These are phyloP conservation scores for Irpex rosettiformis DNA, from an alignment of 1,284 basidiomycete species.

Conservation along the genomic window DNA sequence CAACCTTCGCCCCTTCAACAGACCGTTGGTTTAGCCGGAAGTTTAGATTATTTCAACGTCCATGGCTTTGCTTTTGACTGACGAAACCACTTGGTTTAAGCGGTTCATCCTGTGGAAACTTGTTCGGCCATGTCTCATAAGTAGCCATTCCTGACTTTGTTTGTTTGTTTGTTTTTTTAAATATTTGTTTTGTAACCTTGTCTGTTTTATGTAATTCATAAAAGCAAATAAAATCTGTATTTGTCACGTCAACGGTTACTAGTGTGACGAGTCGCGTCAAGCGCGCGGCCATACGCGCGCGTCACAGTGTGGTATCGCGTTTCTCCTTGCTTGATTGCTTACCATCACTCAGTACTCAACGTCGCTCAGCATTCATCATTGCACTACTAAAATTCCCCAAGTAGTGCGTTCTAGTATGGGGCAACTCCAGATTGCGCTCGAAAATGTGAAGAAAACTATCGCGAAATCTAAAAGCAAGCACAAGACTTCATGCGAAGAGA, in stretches of 20 bases:
- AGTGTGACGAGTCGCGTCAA: background rate
- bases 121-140: no score
- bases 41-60: background rate
- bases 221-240: no score
- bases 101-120: no score
- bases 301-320: background rate
- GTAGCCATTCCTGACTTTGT: background rate
- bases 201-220: no score
- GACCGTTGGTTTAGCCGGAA: background rate
- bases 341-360: no score
- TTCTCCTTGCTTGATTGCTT: background rate
- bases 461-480: constrained; percentile 18
- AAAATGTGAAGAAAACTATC: constrained; percentile 9
- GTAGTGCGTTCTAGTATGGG: background rate
- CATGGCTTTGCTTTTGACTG: no score
- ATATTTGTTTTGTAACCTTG: background rate
- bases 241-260: no score
- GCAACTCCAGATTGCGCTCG: background rate
- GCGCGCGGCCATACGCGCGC: background rate
- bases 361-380: no score
- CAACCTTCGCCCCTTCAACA: background rate
- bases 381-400: background rate
- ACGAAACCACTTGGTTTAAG: no score
- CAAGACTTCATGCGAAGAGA: constrained; percentile 11
- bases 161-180: background rate